Base-by-base conservation (phyloP, 305 asterid genomes). In the Rubia balearica region DNA sequence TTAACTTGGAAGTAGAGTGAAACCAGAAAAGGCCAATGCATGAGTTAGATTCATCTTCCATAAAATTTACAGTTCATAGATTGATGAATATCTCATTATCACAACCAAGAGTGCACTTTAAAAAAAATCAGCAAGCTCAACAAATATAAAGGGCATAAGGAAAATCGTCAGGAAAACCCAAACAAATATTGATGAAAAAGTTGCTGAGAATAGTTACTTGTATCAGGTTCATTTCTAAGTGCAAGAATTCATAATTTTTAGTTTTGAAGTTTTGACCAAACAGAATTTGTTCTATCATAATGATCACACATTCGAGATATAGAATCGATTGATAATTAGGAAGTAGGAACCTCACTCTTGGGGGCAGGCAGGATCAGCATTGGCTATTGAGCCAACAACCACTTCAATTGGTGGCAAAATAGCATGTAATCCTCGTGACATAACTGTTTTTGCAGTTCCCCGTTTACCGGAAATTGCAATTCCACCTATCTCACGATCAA, bases 351-450 rank as follows among this genome's bases (percentile, higher is more conserved):
- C 84, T 73, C 87, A 95, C 99, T 87, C 96, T 73, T 95, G 98
- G 13, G 88, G 92, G 72, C 83, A 81, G 75, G 88, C 61, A 38
- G 91, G 97, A 73, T 91, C 90, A 73, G 99, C 90, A 81, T 95
- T 95, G 48, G 98, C 79, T 78, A 84, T 75, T 69, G 99, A 95
- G 71, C 92, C 97, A 43, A 66, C 82, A 72, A 88, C 96, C 38
- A 85, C 92, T 85, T 95, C 99, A 80, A 95, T 91, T 73, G 99
- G 99, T 60, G 99, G 99, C 76, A 95, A 88, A 82, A 95, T 90
- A 56, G 97, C 96, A 80, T 91, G 97, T 85, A 95, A 83, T 46
- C 99, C 98, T 75, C 99, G 97, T 11, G 99, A 95, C 99, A 95
- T 95, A 66, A 95, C 89, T 64, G 99, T 91, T 85, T 95, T 95